Evolutionary conservation across 768 basidiomycete genomes (phyloP).

Genomic region (Pluteus cervinus): DNA sequence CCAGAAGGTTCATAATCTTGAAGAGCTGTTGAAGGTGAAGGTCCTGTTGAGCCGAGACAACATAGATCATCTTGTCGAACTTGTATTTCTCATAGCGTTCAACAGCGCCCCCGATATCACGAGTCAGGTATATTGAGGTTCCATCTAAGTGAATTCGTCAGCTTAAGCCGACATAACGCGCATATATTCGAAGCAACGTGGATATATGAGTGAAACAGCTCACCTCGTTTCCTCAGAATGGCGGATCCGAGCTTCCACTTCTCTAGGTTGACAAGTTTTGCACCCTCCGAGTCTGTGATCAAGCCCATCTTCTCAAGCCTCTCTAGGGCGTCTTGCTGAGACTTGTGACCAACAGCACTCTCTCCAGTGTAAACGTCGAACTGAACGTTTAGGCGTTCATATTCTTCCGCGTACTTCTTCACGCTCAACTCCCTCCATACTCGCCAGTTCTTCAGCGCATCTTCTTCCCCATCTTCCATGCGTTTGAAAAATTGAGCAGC

Average conservation of each 20-base stretch:
- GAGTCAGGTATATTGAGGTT: conserved; percentile 89
- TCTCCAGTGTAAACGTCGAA: conserved; percentile 95
- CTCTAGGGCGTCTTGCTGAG: conserved; percentile 67
- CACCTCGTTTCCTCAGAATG: conserved; percentile 81
- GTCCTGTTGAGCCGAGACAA: conserved; percentile 83
- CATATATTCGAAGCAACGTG: no score
- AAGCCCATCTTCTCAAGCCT: conserved; percentile 66
- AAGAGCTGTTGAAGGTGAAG: conserved; percentile 89
- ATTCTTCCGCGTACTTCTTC: conserved; percentile 83
- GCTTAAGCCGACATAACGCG: not conserved
- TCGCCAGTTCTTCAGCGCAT: conserved; percentile 81
- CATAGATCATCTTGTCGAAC: conserved; percentile 87
- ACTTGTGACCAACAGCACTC: conserved; percentile 68
- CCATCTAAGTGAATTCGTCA: conserved; percentile 53
- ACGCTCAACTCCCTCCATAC: conserved; percentile 91
- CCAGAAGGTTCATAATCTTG: conserved; percentile 89
- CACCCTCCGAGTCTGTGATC: conserved; percentile 72
- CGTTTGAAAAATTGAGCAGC: conserved; percentile 88
- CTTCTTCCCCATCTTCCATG: conserved; percentile 91
- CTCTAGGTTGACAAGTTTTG: conserved; percentile 81
- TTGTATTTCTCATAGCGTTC: conserved; percentile 91
- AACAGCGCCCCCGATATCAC: conserved; percentile 91
- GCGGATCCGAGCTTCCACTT: conserved; percentile 91
- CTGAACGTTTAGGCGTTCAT: conserved; percentile 80
- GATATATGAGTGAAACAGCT: conserved; percentile 10